Percentiles rank a stretch among this genome's conserved stretches.
These are phyloP conservation scores for Nakazawaea ambrosiae DNA, from an alignment of 805 yeast genomes.

Conservation along the genomic window DNA sequence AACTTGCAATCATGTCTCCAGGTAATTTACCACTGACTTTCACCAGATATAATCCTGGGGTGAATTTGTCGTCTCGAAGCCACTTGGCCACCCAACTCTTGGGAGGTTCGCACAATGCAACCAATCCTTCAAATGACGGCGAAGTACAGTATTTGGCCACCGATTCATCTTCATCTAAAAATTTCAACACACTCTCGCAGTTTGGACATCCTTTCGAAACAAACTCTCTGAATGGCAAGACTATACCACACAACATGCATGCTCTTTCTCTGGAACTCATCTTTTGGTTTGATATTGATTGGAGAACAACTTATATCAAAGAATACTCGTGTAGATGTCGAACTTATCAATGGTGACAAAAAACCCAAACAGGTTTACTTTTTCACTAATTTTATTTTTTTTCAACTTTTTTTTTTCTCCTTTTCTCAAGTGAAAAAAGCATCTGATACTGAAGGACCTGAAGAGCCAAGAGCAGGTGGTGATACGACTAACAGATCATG, in stretches of 20 bases:
- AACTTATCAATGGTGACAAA: too few relatives aligned
- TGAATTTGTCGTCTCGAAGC: slow-evolving; percentile 85
- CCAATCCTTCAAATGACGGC: slow-evolving; percentile 92
- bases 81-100: slow-evolving; percentile 95
- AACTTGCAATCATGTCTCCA: slow-evolving; percentile 68
- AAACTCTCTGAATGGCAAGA: slow-evolving; percentile 74
- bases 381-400: too few relatives aligned
- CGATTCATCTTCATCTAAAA: slow-evolving; percentile 71
- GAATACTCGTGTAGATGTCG: too few relatives aligned
- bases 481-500: too few relatives aligned
- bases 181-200: slow-evolving; percentile 83
- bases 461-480: too few relatives aligned
- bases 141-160: slow-evolving; percentile 89
- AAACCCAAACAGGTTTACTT: too few relatives aligned
- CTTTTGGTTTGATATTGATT: too few relatives aligned
- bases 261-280: slow-evolving; percentile 72
- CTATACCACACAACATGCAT: slow-evolving; percentile 93
- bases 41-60: slow-evolving; percentile 89
- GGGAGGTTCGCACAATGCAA: slow-evolving; percentile 80
- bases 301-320: too few relatives aligned
- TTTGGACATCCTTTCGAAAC: slow-evolving; percentile 90
- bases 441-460: too few relatives aligned
- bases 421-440: too few relatives aligned
- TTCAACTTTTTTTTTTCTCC: too few relatives aligned
- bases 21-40: slow-evolving; percentile 90